phyloP scores from a whole-genome alignment of 495 filamentous ascomycete genomes.

The Penicillium malachiteum region DNA sequence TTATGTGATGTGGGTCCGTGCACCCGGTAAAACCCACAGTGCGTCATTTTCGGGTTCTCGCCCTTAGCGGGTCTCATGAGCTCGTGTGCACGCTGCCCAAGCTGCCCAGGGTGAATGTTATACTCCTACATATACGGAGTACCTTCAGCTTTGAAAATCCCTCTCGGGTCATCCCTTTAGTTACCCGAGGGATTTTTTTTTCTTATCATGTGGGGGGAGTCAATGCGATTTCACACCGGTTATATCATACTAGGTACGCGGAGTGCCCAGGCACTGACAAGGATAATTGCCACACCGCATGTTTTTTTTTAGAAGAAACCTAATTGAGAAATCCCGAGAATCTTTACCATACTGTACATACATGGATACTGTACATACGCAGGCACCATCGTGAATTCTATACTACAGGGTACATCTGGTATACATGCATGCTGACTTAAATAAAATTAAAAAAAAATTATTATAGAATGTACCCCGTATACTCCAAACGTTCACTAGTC shows the following conservation, averaged over 20 bases:
- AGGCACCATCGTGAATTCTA: too few species aligned
- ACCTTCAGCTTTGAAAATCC: too few species aligned
- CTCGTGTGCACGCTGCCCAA: not conserved
- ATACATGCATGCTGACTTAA: too few species aligned
- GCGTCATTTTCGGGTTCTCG: conserved; percentile 1
- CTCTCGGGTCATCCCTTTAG: too few species aligned
- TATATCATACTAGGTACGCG: too few species aligned
- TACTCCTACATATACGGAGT: too few species aligned
- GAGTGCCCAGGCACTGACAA: not conserved
- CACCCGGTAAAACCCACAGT: not conserved
- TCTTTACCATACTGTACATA: not conserved
- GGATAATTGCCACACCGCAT: conserved; percentile 15
- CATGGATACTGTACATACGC: too few species aligned
- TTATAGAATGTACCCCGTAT: not conserved
- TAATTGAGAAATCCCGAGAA: not conserved
- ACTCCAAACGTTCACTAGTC: too few species aligned
- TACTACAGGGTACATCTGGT: too few species aligned
- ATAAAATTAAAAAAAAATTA: too few species aligned
- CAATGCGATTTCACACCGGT: too few species aligned
- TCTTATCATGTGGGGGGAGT: not conserved
- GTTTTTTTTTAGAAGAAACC: conserved; percentile 3
- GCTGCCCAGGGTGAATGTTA: too few species aligned
- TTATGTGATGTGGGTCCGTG: not conserved
- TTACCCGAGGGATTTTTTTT: not conserved
- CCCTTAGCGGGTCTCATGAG: not conserved